These are phyloP conservation scores for Aspergillus versicolor DNA, from an alignment of 2,329 filamentous ascomycete species.

Conservation along the genomic window DNA sequence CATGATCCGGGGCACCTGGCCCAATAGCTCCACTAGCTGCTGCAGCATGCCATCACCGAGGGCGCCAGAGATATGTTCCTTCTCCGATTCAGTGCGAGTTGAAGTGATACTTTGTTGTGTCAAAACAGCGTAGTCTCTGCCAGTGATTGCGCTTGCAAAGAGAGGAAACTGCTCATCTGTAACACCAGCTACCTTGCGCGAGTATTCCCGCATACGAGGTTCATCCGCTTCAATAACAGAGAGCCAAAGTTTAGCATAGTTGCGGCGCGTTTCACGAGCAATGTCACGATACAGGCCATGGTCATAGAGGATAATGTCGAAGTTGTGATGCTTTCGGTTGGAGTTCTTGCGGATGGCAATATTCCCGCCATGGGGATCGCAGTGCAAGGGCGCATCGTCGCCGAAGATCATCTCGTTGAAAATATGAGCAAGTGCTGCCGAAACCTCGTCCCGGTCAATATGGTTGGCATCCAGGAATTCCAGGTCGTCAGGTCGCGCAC, in stretches of 20 bases:
- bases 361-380: constrained; percentile 95
- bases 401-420: constrained; percentile 99
- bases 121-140: constrained; percentile 81
- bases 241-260: constrained; percentile 96
- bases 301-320: constrained; percentile 94
- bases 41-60: constrained; percentile 85
- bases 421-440: constrained; percentile 81
- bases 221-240: constrained; percentile 91
- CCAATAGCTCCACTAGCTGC: constrained; percentile 83
- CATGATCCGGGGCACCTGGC: constrained; percentile 86
- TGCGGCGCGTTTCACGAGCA: constrained; percentile 70
- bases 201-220: constrained; percentile 79
- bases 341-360: constrained; percentile 83
- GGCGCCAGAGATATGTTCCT: constrained; percentile 79
- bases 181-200: constrained; percentile 84
- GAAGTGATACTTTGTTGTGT: constrained; percentile 55
- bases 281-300: constrained; percentile 96
- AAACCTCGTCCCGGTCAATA: constrained; percentile 94
- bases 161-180: constrained; percentile 88
- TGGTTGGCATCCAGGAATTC: constrained; percentile 78
- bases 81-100: constrained; percentile 71
- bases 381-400: constrained; percentile 82
- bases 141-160: constrained; percentile 94
- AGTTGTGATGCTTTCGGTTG: constrained; percentile 66
- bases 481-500: constrained; percentile 83